A percentile compares a stretch with the other conserved stretches of the same genome.
phyloP scores from a whole-genome alignment of 768 basidiomycete genomes.

The Kwoniella botswanensis region DNA sequence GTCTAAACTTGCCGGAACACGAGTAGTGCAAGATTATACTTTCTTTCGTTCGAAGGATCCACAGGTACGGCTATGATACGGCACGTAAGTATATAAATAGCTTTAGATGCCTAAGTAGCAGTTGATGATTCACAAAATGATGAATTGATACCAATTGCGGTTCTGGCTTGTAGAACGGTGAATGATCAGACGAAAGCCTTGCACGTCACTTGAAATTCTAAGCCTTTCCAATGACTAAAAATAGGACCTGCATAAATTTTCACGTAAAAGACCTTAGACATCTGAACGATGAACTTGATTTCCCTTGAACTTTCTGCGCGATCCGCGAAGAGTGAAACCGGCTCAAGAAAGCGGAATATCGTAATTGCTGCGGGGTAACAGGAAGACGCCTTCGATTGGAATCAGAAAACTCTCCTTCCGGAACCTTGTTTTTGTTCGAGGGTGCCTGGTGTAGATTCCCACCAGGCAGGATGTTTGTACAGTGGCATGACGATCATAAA shows the following conservation, averaged over 20 bases:
- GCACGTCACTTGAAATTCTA: not conserved
- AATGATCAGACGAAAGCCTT: not conserved
- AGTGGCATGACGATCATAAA: no score
- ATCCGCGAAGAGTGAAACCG: not conserved
- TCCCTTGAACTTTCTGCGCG: not conserved
- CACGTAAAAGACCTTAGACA: not conserved
- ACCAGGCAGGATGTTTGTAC: no score
- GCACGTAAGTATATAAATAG: not conserved
- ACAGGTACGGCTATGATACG: not conserved
- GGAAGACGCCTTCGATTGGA: not conserved
- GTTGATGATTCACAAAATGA: not conserved
- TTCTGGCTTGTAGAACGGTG: not conserved
- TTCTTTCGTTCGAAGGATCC: not conserved
- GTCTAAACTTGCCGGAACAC: not conserved
- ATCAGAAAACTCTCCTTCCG: not conserved
- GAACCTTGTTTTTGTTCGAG: not conserved
- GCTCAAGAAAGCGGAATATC: not conserved
- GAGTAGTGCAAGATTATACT: no score
- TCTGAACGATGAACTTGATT: not conserved
- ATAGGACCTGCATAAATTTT: not conserved
- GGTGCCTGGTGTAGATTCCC: no score
- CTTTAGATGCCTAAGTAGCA: not conserved
- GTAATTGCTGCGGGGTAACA: not conserved
- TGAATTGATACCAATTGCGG: not conserved
- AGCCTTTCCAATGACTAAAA: not conserved